Conservation (phyloP, 805 yeast genomes). For the Metschnikowia henanensis region DNA sequence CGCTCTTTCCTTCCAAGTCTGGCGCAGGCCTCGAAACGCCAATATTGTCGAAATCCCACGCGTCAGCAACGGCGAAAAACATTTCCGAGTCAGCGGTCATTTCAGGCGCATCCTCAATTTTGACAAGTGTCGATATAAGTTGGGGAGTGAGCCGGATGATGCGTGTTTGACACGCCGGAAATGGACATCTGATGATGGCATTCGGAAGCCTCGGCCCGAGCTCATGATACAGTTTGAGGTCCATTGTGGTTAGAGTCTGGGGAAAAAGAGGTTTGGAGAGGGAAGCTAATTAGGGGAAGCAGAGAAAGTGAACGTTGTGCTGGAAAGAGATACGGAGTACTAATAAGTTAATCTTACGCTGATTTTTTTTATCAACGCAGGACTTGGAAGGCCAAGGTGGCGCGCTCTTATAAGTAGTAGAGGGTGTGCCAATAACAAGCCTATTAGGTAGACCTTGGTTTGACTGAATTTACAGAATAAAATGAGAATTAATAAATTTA, state of each 20-base stretch:
- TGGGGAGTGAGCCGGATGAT: conserved; percentile 22
- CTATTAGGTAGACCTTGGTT: too few relatives aligned
- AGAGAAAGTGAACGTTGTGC: too few relatives aligned
- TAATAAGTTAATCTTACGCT: too few relatives aligned
- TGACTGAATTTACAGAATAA: too few relatives aligned
- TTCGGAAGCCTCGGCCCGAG: conserved; percentile 5
- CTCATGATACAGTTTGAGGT: conserved; percentile 7
- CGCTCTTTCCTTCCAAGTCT: conserved; percentile 22
- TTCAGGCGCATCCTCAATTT: conserved; percentile 28
- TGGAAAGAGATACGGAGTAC: too few relatives aligned
- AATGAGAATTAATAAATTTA: too few relatives aligned
- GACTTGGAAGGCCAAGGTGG: too few relatives aligned
- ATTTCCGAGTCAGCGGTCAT: conserved; percentile 22
- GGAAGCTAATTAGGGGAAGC: not conserved
- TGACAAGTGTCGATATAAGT: conserved; percentile 6
- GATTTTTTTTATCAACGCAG: too few relatives aligned
- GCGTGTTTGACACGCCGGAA: conserved; percentile 24
- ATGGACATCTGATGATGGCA: conserved; percentile 26
- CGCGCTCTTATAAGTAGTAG: too few relatives aligned
- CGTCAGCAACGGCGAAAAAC: conserved; percentile 52
- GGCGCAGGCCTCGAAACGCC: conserved; percentile 60
- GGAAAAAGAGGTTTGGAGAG: too few relatives aligned
- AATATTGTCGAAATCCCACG: conserved; percentile 80
- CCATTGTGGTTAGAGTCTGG: too few relatives aligned
- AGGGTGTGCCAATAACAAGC: too few relatives aligned